Evolutionary conservation across 495 filamentous ascomycete species (phyloP).

Genomic region (Neurospora discreta): DNA sequence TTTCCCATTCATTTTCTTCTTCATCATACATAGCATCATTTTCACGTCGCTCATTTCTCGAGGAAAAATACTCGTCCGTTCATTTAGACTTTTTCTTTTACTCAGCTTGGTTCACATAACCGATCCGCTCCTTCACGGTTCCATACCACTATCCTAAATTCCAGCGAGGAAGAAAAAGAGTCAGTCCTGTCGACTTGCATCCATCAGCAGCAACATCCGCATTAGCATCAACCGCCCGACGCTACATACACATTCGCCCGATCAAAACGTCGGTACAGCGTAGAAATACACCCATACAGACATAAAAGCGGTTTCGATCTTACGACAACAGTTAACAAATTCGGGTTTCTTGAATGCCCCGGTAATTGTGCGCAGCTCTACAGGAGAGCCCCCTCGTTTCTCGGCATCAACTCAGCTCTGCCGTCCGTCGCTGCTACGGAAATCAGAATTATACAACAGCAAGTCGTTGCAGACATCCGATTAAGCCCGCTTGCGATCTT

Average conservation of each 20-base stretch:
- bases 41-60: conserved; percentile 22
- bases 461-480: background rate
- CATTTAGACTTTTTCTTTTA: conserved; percentile 12
- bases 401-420: conserved; percentile 2
- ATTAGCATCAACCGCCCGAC: conserved; percentile 7
- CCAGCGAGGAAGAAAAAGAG: background rate
- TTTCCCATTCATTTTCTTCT: conserved; percentile 10
- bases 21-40: conserved; percentile 18
- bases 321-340: background rate
- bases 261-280: background rate
- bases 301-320: background rate
- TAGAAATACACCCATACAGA: background rate
- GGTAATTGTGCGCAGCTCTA: conserved; percentile 24
- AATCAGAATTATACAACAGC: background rate
- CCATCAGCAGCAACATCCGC: background rate
- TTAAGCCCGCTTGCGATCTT: background rate
- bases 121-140: conserved; percentile 1
- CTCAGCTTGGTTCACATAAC: conserved; percentile 1
- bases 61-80: conserved; percentile 22
- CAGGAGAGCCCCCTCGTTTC: conserved; percentile 15
- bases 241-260: conserved; percentile 2
- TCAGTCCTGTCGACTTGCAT: conserved; percentile 1
- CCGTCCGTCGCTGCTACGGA: conserved; percentile 5
- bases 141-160: background rate
- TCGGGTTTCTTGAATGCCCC: conserved; percentile 21